Conservation (phyloP, 139 green algal genomes). For the Nannochloris sp. region DNA sequence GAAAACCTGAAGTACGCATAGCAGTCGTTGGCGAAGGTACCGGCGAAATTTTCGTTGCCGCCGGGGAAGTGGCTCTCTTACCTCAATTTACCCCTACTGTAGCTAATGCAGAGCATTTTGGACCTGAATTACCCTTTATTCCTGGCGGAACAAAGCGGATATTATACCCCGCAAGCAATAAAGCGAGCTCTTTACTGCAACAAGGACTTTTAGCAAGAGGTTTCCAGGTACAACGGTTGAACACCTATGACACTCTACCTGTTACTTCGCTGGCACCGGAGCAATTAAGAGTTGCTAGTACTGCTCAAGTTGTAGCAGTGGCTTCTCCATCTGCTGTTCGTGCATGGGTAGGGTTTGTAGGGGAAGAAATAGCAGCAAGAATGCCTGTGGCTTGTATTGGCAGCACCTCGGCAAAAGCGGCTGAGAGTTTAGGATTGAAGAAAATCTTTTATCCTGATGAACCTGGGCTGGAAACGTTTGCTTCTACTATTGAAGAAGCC, state of each 20-base stretch:
- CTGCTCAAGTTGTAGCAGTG: slow-evolving; percentile 62
- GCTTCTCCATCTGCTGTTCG: slow-evolving; percentile 81
- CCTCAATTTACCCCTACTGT: slow-evolving; percentile 24
- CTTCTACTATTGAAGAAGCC: slow-evolving; percentile 40
- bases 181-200: slow-evolving; percentile 45
- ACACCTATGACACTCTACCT: slow-evolving; percentile 79
- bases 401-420: slow-evolving; percentile 61
- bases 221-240: slow-evolving; percentile 61
- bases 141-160: slow-evolving; percentile 44
- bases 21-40: slow-evolving; percentile 76
- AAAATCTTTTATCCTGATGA: slow-evolving; percentile 47
- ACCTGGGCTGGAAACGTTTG: slow-evolving; percentile 63
- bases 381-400: slow-evolving; percentile 70
- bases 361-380: slow-evolving; percentile 18
- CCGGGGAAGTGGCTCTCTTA: slow-evolving; percentile 9
- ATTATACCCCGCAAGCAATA: slow-evolving; percentile 74
- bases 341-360: slow-evolving; percentile 67
- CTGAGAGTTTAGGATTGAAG: slow-evolving; percentile 36
- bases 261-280: slow-evolving; percentile 33
- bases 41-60: slow-evolving; percentile 37
- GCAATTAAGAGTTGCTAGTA: slow-evolving; percentile 38
- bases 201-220: slow-evolving; percentile 51
- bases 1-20: slow-evolving; percentile 42
- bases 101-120: slow-evolving; percentile 64
- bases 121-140: slow-evolving; percentile 60